Evolutionary conservation across 2,329 filamentous ascomycete species (phyloP), one percentile per base, ranked within the genome.

Genomic region (Trichoderma oligosporum): DNA sequence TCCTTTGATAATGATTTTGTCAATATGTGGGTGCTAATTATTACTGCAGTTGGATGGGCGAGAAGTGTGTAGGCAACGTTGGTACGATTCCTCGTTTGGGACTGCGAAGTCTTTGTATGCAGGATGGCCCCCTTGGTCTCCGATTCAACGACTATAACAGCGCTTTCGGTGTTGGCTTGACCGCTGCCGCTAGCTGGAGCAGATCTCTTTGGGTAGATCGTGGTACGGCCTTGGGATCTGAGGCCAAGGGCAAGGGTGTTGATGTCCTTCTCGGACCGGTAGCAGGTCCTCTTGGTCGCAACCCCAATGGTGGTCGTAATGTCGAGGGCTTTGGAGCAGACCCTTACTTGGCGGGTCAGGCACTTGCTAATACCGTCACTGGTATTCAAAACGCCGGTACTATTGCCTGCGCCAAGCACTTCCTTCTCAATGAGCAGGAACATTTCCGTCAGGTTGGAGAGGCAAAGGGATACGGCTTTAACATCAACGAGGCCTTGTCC

Each of bases 361-460:
- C 84, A 54, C 86, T 92, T 63, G 83, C 83, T 35, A 79, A 88
- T 68, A 89, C 87, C 1, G 81, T 95, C 60, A 81, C 83, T 68
- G 91, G 91, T 60, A 92, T 95, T 42, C 91, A 96, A 70, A 82
- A 86, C 66, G 84, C 86, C 12, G 90, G 90, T 69, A 83, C 93
- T 53, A 87, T 96, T 73, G 90, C 91, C 60, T 91, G 87, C 66
- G 87, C 87, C 45, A 93, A 92, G 78, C 88, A 92, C 68, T 87
- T 77, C 68, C 82, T 90, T 58, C 80, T 75, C 47, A 89, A 92
- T 64, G 88, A 90, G 72, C 89, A 91, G 74, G 88, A 91, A 70
- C 86, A 88, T 66, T 91, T 89, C 78, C 83, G 88, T 59, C 84
- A 88, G 65, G 74, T 74, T 0, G 69, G 74, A 20, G 82, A 85